Percentiles rank a stretch among this genome's conserved stretches.
Evolutionary conservation across 305 asterid genomes (phyloP).

Genomic region (Fraxinus baroniana): DNA sequence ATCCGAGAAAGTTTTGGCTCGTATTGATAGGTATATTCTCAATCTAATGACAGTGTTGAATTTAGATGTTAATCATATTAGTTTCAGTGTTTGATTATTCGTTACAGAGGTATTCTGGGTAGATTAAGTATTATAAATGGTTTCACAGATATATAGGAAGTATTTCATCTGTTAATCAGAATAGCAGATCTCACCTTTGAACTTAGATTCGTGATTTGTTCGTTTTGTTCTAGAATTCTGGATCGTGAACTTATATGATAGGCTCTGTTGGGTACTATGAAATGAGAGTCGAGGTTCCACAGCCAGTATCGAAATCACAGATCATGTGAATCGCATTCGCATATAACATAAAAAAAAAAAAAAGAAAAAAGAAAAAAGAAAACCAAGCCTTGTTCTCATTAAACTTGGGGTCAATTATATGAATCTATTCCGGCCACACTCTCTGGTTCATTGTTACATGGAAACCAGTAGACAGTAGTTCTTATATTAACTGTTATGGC

Average conservation of each 20-base stretch:
- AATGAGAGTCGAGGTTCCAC: neutral
- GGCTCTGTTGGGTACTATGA: neutral
- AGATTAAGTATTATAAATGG: neutral
- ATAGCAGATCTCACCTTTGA: neutral
- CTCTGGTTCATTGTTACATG: neutral
- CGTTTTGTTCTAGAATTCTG: neutral
- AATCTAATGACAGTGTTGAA: too few relatives aligned
- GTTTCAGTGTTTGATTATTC: neutral
- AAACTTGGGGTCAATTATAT: neutral
- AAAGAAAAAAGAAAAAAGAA: neutral
- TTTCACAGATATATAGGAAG: neutral
- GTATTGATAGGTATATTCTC: slow-evolving; percentile 68
- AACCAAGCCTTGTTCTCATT: neutral
- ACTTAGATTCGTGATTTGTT: neutral
- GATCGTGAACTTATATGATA: neutral
- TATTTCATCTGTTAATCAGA: neutral
- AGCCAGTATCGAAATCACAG: neutral
- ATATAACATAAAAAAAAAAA: neutral
- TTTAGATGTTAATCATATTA: too few relatives aligned
- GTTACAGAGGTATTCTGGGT: neutral
- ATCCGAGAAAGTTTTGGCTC: slow-evolving; percentile 70
- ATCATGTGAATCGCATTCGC: neutral
- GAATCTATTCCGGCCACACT: neutral
- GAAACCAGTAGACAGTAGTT: neutral
- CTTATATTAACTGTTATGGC: neutral